Conservation (phyloP, 139 green algal genomes). For the Picochlorum sp. region DNA sequence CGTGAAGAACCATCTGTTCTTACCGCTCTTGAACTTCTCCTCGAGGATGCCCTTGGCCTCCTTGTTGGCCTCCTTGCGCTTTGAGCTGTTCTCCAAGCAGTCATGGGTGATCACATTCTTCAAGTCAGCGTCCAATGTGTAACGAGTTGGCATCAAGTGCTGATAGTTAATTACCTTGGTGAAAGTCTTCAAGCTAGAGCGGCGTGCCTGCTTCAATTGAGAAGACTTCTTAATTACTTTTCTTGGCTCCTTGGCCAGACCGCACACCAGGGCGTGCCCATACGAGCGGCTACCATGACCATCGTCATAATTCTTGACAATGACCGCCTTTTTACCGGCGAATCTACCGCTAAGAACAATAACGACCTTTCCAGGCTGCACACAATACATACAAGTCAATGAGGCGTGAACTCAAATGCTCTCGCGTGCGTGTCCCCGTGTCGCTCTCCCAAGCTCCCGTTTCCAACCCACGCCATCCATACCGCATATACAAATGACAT, state of each 20-base stretch:
- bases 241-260: conserved; percentile 88
- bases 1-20: conserved; percentile 99
- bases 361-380: conserved; percentile 74
- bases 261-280: conserved; percentile 88
- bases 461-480: not conserved
- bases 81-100: conserved; percentile 75
- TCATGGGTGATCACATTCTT: conserved; percentile 80
- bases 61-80: conserved; percentile 83
- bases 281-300: conserved; percentile 76
- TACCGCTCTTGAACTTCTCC: conserved; percentile 99
- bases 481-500: not conserved
- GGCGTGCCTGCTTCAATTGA: conserved; percentile 55
- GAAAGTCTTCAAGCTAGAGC: conserved; percentile 82
- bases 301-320: conserved; percentile 98
- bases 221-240: conserved; percentile 84
- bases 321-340: conserved; percentile 81
- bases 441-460: not conserved
- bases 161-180: conserved; percentile 99
- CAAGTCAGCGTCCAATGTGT: conserved; percentile 96
- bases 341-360: conserved; percentile 71
- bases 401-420: not conserved
- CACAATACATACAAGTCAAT: not conserved
- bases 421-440: not conserved
- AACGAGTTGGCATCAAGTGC: conserved; percentile 99
- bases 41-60: conserved; percentile 89